phyloP scores from a whole-genome alignment of 352 stramenopile genomes.

The Phytophthora melonis region DNA sequence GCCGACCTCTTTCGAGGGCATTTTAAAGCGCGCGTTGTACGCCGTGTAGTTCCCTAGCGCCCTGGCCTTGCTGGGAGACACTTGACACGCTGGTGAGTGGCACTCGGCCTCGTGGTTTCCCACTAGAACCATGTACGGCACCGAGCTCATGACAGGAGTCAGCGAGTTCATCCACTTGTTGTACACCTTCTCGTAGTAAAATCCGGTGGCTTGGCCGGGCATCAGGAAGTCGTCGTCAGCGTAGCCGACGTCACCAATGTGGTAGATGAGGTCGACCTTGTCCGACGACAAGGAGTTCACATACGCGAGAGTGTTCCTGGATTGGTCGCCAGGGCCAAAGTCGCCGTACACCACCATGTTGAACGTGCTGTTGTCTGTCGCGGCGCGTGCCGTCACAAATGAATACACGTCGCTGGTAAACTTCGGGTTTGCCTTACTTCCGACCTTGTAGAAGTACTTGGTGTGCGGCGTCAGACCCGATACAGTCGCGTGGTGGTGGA shows the following conservation, averaged over 20 bases:
- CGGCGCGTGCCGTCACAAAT: slow-evolving; percentile 33
- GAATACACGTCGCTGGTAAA: slow-evolving; percentile 26
- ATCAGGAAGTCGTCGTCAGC: slow-evolving; percentile 36
- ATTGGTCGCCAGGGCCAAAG: slow-evolving; percentile 44
- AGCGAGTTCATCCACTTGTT: slow-evolving; percentile 81
- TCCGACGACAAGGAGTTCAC: slow-evolving; percentile 35
- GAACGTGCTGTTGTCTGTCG: slow-evolving; percentile 34
- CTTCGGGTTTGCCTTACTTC: slow-evolving; percentile 26
- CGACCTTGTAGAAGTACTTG: slow-evolving; percentile 34
- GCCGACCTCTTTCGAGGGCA: slow-evolving; percentile 68
- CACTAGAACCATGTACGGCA: slow-evolving; percentile 82
- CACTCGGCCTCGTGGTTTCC: slow-evolving; percentile 91
- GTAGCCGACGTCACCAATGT: slow-evolving; percentile 70
- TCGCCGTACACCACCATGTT: slow-evolving; percentile 59
- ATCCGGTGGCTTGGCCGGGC: slow-evolving; percentile 44
- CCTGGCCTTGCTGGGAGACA: slow-evolving; percentile 51
- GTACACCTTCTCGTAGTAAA: slow-evolving; percentile 86
- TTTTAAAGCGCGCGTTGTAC: slow-evolving; percentile 84
- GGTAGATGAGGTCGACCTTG: slow-evolving; percentile 60
- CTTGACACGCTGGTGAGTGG: slow-evolving; percentile 64
- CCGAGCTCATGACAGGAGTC: slow-evolving; percentile 41
- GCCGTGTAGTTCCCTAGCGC: slow-evolving; percentile 79
- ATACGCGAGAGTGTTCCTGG: slow-evolving; percentile 35
- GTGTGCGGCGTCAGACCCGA: slow-evolving; percentile 31
- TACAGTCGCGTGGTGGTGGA: slow-evolving; percentile 50